A percentile compares a stretch with the other conserved stretches of the same genome.
These are phyloP conservation scores for Lasiosphaeris hirsuta DNA, from an alignment of 495 filamentous ascomycete species.

Conservation along the genomic window DNA sequence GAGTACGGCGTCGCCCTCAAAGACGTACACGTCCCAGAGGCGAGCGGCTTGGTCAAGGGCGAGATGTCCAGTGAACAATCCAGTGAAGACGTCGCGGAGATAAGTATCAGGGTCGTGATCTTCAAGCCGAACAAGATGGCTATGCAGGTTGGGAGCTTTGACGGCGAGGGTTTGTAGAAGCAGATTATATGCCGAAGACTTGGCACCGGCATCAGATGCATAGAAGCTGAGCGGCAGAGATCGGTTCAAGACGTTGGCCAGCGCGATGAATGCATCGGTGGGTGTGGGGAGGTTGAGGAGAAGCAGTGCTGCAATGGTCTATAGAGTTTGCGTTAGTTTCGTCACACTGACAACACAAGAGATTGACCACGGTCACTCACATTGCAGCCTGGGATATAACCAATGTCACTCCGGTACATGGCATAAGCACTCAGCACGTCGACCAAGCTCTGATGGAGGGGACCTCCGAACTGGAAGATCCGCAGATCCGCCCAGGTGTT, in stretches of 20 bases:
- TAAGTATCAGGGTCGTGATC: slow-evolving; percentile 49
- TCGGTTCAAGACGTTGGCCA: slow-evolving; percentile 88
- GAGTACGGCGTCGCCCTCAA: slow-evolving; percentile 82
- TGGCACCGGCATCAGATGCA: slow-evolving; percentile 69
- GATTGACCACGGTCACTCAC: slow-evolving; percentile 43
- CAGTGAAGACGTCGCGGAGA: slow-evolving; percentile 49
- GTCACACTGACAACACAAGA: not conserved
- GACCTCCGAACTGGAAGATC: slow-evolving; percentile 75
- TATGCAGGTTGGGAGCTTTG: slow-evolving; percentile 67
- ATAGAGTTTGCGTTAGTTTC: slow-evolving; percentile 19
- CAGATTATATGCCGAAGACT: slow-evolving; percentile 66
- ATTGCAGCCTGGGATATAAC: slow-evolving; percentile 83
- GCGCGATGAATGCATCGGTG: slow-evolving; percentile 69
- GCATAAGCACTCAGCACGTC: slow-evolving; percentile 86
- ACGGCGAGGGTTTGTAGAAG: slow-evolving; percentile 66
- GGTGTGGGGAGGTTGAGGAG: slow-evolving; percentile 76
- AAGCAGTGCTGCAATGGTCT: slow-evolving; percentile 83
- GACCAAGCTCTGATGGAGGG: slow-evolving; percentile 69
- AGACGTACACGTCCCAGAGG: slow-evolving; percentile 91
- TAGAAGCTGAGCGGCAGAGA: slow-evolving; percentile 85
- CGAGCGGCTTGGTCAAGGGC: slow-evolving; percentile 70
- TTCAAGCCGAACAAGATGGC: slow-evolving; percentile 55
- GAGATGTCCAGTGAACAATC: slow-evolving; percentile 52
- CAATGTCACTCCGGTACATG: slow-evolving; percentile 92
- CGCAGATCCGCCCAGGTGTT: slow-evolving; percentile 74